Conservation (phyloP, 2,329 filamentous ascomycete species). For the Cladosporium velox region DNA sequence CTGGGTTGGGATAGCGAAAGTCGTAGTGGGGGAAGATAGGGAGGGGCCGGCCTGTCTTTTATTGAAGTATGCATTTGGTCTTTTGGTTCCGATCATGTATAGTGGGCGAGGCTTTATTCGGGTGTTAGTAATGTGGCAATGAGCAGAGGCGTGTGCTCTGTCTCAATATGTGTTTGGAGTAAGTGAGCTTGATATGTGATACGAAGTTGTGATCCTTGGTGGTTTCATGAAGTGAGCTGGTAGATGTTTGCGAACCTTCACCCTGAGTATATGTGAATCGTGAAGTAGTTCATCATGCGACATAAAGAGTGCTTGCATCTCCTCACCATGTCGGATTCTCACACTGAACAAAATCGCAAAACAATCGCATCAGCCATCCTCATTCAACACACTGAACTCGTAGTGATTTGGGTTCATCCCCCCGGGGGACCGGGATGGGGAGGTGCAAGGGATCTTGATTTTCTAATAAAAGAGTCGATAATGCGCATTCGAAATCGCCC, state of each 20-base stretch:
- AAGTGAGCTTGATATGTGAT: background rate
- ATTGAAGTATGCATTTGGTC: background rate
- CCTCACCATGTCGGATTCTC: background rate
- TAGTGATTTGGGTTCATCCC: conserved; percentile 15
- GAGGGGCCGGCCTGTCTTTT: background rate
- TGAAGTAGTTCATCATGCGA: background rate
- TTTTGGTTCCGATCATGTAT: background rate
- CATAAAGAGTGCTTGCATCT: background rate
- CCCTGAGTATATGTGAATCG: background rate
- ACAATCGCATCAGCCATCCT: background rate
- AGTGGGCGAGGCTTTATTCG: background rate
- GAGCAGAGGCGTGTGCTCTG: background rate
- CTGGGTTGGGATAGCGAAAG: background rate
- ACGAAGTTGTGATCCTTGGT: background rate
- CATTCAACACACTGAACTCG: conserved; percentile 1
- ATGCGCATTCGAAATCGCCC: conserved; percentile 18
- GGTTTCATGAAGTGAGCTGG: background rate
- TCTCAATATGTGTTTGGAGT: too few relatives aligned
- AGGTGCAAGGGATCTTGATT: conserved; percentile 17
- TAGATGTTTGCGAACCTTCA: background rate
- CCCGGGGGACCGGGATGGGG: conserved; percentile 14
- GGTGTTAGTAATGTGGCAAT: background rate
- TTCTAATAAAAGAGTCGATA: conserved; percentile 21
- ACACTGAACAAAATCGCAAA: background rate
- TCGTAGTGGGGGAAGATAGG: background rate